A percentile compares a stretch with the other conserved stretches of the same genome.
Evolutionary conservation across 2,329 filamentous ascomycete species (phyloP).

Genomic region (Pseudocercospora cruenta): DNA sequence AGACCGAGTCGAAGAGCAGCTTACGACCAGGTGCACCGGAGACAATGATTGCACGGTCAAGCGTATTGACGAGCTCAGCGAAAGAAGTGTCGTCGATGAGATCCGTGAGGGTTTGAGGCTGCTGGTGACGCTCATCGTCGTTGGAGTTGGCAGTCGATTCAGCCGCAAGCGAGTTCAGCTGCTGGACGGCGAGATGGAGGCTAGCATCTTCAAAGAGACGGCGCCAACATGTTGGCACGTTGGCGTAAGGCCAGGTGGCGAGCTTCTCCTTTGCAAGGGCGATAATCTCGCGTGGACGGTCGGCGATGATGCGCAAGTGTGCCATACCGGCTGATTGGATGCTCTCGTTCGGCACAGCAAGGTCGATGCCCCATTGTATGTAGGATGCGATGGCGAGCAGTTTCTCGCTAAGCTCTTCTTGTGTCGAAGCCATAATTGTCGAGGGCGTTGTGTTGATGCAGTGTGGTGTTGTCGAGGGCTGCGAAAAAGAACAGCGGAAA

Average conservation of each 20-base stretch:
- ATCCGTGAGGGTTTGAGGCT: slow-evolving; percentile 1
- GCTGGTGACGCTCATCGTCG: background rate
- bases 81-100: slow-evolving; percentile 7
- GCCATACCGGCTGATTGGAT: slow-evolving; percentile 39
- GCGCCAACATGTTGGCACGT: slow-evolving; percentile 70
- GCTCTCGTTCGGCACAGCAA: slow-evolving; percentile 39
- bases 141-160: background rate
- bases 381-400: slow-evolving; percentile 22
- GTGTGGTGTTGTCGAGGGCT: too few relatives aligned
- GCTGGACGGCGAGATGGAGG: slow-evolving; percentile 61
- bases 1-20: slow-evolving; percentile 51
- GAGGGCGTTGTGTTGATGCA: too few relatives aligned
- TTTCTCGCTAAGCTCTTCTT: too few relatives aligned
- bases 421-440: too few relatives aligned
- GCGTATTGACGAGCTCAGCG: slow-evolving; percentile 59
- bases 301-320: slow-evolving; percentile 42
- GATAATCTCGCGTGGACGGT: slow-evolving; percentile 56
- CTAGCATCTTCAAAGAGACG: slow-evolving; percentile 72
- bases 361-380: slow-evolving; percentile 47
- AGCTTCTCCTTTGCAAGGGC: slow-evolving; percentile 67
- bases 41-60: slow-evolving; percentile 79
- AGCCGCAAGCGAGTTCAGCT: slow-evolving; percentile 20
- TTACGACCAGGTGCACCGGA: slow-evolving; percentile 67
- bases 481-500: too few relatives aligned
- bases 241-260: slow-evolving; percentile 69